These are phyloP conservation scores for Apiotrichum akiyoshidainum DNA, from an alignment of 1,284 basidiomycete genomes.

Conservation along the genomic window DNA sequence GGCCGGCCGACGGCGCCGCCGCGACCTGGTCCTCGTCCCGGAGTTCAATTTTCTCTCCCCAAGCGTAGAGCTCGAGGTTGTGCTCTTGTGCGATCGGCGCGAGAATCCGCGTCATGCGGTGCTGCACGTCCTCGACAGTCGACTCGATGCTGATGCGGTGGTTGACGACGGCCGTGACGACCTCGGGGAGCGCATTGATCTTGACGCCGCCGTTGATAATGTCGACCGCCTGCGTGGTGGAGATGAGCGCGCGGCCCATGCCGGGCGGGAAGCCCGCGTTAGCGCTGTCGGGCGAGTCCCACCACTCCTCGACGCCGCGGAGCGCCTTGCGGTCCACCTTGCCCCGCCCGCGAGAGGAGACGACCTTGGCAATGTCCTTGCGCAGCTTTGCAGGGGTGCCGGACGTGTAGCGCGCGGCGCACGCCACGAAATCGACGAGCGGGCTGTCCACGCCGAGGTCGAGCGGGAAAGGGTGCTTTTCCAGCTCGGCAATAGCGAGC, in stretches of 20 bases:
- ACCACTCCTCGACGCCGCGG: conserved; percentile 32
- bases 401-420: conserved; percentile 34
- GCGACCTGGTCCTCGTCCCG: background rate
- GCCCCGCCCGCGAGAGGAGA: conserved; percentile 19
- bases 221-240: conserved; percentile 47
- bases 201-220: conserved; percentile 46
- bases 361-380: conserved; percentile 26
- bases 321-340: conserved; percentile 37
- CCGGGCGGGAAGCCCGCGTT: conserved; percentile 23
- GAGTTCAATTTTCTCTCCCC: conserved; percentile 31
- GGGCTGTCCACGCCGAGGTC: conserved; percentile 31
- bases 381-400: conserved; percentile 25
- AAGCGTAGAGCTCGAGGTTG: conserved; percentile 41
- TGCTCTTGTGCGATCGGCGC: conserved; percentile 34
- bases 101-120: conserved; percentile 33
- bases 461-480: conserved; percentile 38
- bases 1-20: conserved; percentile 18
- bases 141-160: conserved; percentile 44
- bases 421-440: conserved; percentile 29
- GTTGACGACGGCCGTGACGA: conserved; percentile 41
- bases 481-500: conserved; percentile 41
- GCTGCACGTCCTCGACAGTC: conserved; percentile 34
- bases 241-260: conserved; percentile 30
- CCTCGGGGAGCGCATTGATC: conserved; percentile 48
- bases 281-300: conserved; percentile 16